Evolutionary conservation across 2,329 filamentous ascomycete genomes (phyloP).

Genomic region (Aspergillus neoniger): DNA sequence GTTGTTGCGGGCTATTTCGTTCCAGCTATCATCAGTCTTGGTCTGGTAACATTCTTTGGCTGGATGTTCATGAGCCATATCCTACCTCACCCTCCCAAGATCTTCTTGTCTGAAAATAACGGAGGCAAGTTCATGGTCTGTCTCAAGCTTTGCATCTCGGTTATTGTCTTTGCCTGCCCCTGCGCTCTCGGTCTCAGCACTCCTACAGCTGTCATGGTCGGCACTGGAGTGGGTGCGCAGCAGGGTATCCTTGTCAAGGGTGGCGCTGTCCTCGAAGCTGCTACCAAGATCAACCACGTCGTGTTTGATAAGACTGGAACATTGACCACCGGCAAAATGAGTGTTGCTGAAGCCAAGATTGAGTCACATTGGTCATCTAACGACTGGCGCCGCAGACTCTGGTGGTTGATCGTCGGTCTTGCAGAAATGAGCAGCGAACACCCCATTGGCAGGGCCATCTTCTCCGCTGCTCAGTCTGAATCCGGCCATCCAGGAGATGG

Average conservation of each 20-base stretch:
- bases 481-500: constrained; percentile 71
- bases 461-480: constrained; percentile 72
- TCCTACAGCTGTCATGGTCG: constrained; percentile 97
- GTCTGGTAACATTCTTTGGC: constrained; percentile 77
- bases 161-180: constrained; percentile 96
- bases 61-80: constrained; percentile 97
- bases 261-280: constrained; percentile 84
- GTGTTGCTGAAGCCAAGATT: constrained; percentile 71
- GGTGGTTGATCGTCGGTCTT: constrained; percentile 97
- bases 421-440: constrained; percentile 95
- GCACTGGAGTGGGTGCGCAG: constrained; percentile 93
- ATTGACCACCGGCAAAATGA: constrained; percentile 94
- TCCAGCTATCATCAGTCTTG: constrained; percentile 81
- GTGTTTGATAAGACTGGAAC: constrained; percentile 97
- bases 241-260: constrained; percentile 98
- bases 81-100: constrained; percentile 77
- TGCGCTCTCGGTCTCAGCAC: constrained; percentile 95
- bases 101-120: constrained; percentile 77
- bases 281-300: constrained; percentile 85
- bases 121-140: constrained; percentile 96
- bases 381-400: constrained; percentile 70
- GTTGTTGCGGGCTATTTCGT: constrained; percentile 92
- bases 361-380: constrained; percentile 68
- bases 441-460: constrained; percentile 87
- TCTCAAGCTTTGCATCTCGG: constrained; percentile 94